A percentile compares a stretch with the other conserved stretches of the same genome.
phyloP scores from a whole-genome alignment of 1,139 yeast genomes.

The Petasospora fabianii region DNA sequence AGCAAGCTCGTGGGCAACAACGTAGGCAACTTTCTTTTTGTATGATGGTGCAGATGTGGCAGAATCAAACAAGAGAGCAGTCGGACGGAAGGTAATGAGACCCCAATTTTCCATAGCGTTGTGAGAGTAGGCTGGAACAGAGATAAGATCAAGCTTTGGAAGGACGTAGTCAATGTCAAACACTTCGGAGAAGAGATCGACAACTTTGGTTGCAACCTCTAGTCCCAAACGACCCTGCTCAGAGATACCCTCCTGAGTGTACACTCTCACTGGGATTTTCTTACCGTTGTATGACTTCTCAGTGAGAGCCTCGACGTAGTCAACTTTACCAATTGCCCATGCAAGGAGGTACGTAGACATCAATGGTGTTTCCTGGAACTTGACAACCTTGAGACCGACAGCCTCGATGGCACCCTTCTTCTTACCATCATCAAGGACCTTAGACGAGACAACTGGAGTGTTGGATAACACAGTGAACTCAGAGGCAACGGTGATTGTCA shows the following conservation, averaged over 20 bases:
- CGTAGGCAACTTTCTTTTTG: constrained; percentile 79
- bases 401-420: constrained; percentile 31
- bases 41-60: constrained; percentile 63
- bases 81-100: constrained; percentile 75
- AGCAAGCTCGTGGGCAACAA: constrained; percentile 85
- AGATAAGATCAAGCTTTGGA: constrained; percentile 80
- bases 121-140: constrained; percentile 78
- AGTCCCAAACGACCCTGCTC: constrained; percentile 65
- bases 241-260: constrained; percentile 73
- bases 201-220: constrained; percentile 69
- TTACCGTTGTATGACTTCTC: constrained; percentile 39
- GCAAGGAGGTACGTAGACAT: constrained; percentile 84
- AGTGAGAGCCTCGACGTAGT: constrained; percentile 55
- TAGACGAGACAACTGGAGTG: constrained; percentile 55
- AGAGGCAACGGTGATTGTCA: constrained; percentile 53
- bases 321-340: constrained; percentile 77
- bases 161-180: constrained; percentile 75
- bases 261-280: constrained; percentile 76
- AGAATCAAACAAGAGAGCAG: constrained; percentile 67
- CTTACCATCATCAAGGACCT: constrained; percentile 44
- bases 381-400: constrained; percentile 36
- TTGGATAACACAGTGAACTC: constrained; percentile 68
- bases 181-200: constrained; percentile 66
- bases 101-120: constrained; percentile 97
- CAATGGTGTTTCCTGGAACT: constrained; percentile 61